These are phyloP conservation scores for Suhomyces canberraensis DNA, from an alignment of 805 yeast species.

Conservation along the genomic window DNA sequence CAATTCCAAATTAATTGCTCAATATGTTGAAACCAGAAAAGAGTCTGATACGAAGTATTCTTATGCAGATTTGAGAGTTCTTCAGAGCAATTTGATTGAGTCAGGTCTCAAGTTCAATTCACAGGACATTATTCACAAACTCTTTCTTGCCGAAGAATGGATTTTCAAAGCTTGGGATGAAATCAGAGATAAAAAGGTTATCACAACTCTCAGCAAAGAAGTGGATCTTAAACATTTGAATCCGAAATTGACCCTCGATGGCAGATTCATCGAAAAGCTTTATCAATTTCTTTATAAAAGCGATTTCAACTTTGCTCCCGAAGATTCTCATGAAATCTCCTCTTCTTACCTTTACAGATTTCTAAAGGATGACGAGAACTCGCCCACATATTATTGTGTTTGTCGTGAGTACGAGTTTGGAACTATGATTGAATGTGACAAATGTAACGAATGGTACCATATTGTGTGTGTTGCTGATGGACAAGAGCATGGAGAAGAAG, in stretches of 20 bases:
- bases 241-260: conserved; percentile 18
- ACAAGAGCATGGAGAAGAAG: conserved; percentile 15
- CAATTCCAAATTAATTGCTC: conserved; percentile 16
- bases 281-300: conserved; percentile 18
- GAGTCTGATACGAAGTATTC: conserved; percentile 6
- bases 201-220: conserved; percentile 17
- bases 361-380: conserved; percentile 12
- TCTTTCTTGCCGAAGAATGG: conserved; percentile 25
- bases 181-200: conserved; percentile 12
- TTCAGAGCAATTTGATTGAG: conserved; percentile 19
- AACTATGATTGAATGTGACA: conserved; percentile 68
- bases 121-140: conserved; percentile 10
- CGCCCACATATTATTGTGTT: conserved; percentile 44
- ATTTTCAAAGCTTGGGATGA: conserved; percentile 12
- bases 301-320: conserved; percentile 25
- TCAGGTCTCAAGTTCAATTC: conserved; percentile 18
- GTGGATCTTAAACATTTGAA: conserved; percentile 14
- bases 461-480: conserved; percentile 47
- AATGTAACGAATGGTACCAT: conserved; percentile 73
- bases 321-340: conserved; percentile 23
- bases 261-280: conserved; percentile 18
- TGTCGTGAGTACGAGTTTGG: conserved; percentile 61
- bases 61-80: conserved; percentile 22
- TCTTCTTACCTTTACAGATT: conserved; percentile 20
- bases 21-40: conserved; percentile 10